Conservation (phyloP, 2,329 filamentous ascomycete genomes). For the Epichloe uncinata region DNA sequence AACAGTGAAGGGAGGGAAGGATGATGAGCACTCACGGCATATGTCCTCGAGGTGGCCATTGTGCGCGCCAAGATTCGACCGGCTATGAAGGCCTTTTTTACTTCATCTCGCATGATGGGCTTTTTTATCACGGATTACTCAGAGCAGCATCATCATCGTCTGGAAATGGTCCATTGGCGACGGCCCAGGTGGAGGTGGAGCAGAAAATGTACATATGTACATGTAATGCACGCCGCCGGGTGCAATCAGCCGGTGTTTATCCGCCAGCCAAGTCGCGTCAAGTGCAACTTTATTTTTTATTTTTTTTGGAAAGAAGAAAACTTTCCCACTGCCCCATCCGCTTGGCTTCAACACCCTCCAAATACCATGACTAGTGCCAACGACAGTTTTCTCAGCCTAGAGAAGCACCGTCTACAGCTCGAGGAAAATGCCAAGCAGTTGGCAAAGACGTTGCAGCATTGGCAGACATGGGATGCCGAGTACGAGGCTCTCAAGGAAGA, state of each 20-base stretch:
- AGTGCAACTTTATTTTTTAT: background rate
- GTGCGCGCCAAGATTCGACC: constrained; percentile 9
- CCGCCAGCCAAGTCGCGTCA: constrained; percentile 6
- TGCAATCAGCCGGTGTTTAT: constrained; percentile 14
- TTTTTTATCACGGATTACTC: background rate
- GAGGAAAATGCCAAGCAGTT: constrained; percentile 61
- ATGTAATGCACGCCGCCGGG: too few relatives aligned
- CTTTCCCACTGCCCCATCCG: background rate
- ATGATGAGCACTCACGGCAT: constrained; percentile 17
- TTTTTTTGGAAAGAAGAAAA: background rate
- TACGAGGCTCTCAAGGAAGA: constrained; percentile 85
- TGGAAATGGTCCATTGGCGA: too few relatives aligned
- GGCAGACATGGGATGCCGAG: constrained; percentile 83
- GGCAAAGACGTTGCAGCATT: constrained; percentile 65
- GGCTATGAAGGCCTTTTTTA: constrained; percentile 5
- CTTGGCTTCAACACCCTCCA: background rate
- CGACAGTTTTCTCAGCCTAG: constrained; percentile 52
- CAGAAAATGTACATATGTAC: too few relatives aligned
- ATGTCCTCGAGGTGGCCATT: constrained; percentile 20
- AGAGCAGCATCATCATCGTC: too few relatives aligned
- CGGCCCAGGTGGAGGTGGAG: too few relatives aligned
- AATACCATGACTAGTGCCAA: constrained; percentile 25
- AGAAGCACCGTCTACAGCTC: constrained; percentile 60
- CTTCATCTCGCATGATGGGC: background rate
- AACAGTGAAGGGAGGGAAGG: background rate